Conservation (phyloP, 139 green algal species). For the Tetradesmus lagerheimii region DNA sequence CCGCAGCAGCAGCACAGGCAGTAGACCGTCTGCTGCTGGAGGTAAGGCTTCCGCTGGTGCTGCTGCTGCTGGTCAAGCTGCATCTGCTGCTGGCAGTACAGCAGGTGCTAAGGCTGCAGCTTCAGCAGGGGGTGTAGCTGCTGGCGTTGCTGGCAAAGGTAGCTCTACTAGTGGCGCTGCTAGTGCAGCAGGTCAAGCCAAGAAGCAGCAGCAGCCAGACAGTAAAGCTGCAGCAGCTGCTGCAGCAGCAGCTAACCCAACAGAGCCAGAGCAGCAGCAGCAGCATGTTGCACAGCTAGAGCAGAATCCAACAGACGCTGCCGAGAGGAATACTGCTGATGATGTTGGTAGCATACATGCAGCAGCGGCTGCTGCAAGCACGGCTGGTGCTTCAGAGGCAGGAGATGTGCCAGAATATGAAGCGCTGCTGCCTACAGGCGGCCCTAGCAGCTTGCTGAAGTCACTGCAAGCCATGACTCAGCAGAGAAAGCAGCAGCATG, state of each 20-base stretch:
- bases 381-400: neutral
- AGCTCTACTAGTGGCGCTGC: neutral
- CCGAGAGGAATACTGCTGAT: neutral
- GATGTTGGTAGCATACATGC: neutral
- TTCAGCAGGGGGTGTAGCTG: neutral
- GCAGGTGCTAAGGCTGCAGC: neutral
- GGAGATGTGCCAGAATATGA: neutral
- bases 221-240: slow-evolving; percentile 6
- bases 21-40: neutral
- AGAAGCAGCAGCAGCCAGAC: neutral
- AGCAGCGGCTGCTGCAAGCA: neutral
- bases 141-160: neutral
- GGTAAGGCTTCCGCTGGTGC: neutral
- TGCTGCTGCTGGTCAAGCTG: neutral
- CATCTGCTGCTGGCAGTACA: neutral
- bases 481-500: neutral
- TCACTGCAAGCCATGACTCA: neutral
- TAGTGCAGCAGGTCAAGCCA: neutral
- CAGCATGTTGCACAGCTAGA: neutral
- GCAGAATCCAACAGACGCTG: neutral
- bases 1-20: neutral
- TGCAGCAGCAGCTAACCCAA: neutral
- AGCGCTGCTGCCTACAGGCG: neutral
- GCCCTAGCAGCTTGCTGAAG: neutral
- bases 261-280: neutral